phyloP scores from a whole-genome alignment of 768 basidiomycete species.

The Rhizopogon rudus region DNA sequence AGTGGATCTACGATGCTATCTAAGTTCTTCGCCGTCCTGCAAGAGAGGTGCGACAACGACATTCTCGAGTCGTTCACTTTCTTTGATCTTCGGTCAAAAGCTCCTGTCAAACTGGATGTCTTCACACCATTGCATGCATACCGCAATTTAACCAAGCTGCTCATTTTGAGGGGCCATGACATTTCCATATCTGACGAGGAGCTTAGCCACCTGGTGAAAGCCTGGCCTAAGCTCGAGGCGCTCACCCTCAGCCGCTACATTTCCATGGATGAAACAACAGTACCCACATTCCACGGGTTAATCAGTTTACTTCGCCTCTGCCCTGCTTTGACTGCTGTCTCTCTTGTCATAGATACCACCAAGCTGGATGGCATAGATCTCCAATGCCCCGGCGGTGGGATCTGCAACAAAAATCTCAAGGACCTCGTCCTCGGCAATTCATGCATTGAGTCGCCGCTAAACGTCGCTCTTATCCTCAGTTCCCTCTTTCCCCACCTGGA shows the following conservation, averaged over 20 bases:
- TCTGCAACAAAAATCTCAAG: not conserved
- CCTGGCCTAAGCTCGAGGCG: conserved; percentile 18
- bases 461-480: conserved; percentile 12
- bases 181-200: conserved; percentile 11
- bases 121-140: not conserved
- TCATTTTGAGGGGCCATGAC: conserved; percentile 6
- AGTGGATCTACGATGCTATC: not conserved
- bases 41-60: not conserved
- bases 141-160: not conserved
- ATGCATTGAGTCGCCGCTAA: conserved; percentile 2
- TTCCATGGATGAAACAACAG: conserved; percentile 1
- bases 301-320: conserved; percentile 8
- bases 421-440: conserved; percentile 17
- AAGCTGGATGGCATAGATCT: not conserved
- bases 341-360: conserved; percentile 17
- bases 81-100: too few species aligned
- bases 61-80: not conserved
- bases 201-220: conserved; percentile 9
- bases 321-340: conserved; percentile 8
- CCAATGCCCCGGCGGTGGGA: not conserved
- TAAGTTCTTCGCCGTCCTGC: not conserved
- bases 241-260: conserved; percentile 10
- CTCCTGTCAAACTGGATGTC: not conserved
- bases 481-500: too few species aligned
- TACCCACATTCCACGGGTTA: conserved; percentile 11